Base-by-base conservation (phyloP, 2,329 filamentous ascomycete species). In the Alternaria dauci region DNA sequence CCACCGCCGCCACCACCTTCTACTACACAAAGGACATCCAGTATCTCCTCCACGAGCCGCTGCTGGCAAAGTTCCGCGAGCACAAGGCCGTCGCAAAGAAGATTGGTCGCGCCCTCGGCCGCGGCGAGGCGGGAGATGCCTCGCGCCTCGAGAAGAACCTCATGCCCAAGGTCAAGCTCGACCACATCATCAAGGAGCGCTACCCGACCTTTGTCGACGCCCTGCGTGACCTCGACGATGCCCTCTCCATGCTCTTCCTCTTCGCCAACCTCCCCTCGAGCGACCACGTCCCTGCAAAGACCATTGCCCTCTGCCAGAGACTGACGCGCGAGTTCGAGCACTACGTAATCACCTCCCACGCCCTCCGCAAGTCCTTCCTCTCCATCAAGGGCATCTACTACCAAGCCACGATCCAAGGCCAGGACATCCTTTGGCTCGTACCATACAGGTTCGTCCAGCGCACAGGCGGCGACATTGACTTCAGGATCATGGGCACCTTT, bases 311-410 rank as follows among this genome's bases (percentile, higher is more conserved):
- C 67, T 99, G 95, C 84, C 94, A 98, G 83, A 89, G 93, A 56
- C 83, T 99, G 55, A 94, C 91, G 72, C 89, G 94, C 79, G 95
- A 99, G 82, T 99, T 99, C 80, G 91, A 98, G 82, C 95, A 98
- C 84, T 99, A 97, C 81, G 86, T 99, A 65, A 99, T 99, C 76
- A 87, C 90, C 47, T 96, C 94, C 42, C 89, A 96, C 81, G 93
- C 92, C 72, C 83, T 99, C 71, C 91, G 92, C 75, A 98, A 97
- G 83, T 97, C 94, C 0, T 99, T 99, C 83, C 83, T 99, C 67
- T 97, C 93, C 2, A 98, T 99, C 82, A 99, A 99, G 85, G 95
- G 95, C 63, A 98, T 99, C 74, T 99, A 99, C 84, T 99, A 98
- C 81, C 94, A 98, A 82, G 95, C 94, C 25, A 97, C 90, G 52